These are phyloP conservation scores for Amaranthus cruentus DNA, from an alignment of 148 eudicot species.

Conservation along the genomic window DNA sequence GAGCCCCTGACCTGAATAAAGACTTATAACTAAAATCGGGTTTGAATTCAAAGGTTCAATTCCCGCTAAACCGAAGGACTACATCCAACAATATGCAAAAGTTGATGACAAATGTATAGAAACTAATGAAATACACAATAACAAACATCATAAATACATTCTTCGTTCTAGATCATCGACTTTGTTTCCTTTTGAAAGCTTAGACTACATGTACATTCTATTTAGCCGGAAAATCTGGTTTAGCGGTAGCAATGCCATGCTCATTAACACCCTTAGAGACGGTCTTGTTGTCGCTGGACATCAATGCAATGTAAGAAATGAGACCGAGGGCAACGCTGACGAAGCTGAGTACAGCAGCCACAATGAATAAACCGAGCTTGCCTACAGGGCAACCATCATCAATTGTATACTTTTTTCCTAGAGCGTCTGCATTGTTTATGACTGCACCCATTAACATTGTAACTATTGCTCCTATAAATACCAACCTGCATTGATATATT, in stretches of 20 bases:
- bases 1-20: no score
- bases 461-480: background rate
- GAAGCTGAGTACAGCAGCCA: conserved; percentile 2
- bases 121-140: no score
- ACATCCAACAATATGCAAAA: no score
- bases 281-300: background rate
- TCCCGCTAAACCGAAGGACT: no score
- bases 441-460: background rate
- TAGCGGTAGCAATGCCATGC: conserved; percentile 5
- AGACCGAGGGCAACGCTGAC: conserved; percentile 9
- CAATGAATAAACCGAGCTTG: background rate
- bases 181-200: background rate
- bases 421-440: background rate
- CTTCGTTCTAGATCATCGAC: no score
- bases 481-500: conserved; percentile 3
- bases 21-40: no score
- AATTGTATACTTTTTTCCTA: background rate
- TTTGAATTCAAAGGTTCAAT: no score
- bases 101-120: no score
- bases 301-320: background rate
- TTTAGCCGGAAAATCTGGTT: background rate
- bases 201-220: no score
- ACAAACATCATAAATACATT: no score
- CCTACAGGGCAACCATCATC: background rate
- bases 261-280: background rate